Percentiles rank a stretch among this genome's conserved stretches.
Evolutionary conservation across 2,329 filamentous ascomycete genomes (phyloP).

Genomic region (Aureobasidium subglaciale): DNA sequence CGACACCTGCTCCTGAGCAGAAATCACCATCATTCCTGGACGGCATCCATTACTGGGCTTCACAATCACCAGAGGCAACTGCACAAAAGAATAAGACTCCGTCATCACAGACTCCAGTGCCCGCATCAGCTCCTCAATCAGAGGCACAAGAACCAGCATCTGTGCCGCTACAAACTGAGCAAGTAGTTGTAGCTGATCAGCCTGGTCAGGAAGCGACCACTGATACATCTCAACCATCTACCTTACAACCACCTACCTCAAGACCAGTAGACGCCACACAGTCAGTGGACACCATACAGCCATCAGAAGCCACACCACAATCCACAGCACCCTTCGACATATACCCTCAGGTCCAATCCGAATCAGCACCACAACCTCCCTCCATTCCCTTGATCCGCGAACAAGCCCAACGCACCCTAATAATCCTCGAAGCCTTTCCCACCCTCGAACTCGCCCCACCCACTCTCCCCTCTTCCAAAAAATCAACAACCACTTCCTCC

Average conservation of each 20-base stretch:
- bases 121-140: neutral
- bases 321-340: neutral
- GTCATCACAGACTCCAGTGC: neutral
- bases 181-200: conserved; percentile 7
- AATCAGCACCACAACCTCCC: conserved; percentile 16
- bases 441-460: conserved; percentile 20
- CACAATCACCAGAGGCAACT: conserved; percentile 12
- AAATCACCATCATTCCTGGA: conserved; percentile 30
- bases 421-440: conserved; percentile 29
- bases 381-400: conserved; percentile 25
- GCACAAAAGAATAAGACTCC: conserved; percentile 13
- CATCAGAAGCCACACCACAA: conserved; percentile 1
- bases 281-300: no score
- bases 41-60: conserved; percentile 33
- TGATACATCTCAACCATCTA: conserved; percentile 15
- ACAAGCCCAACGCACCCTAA: conserved; percentile 27
- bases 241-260: conserved; percentile 1
- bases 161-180: neutral
- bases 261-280: no score
- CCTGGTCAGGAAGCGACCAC: conserved; percentile 5
- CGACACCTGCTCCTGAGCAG: conserved; percentile 21
- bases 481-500: conserved; percentile 17
- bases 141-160: conserved; percentile 14
- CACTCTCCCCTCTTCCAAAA: neutral
- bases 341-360: neutral